Base-by-base conservation (phyloP, 2,329 filamentous ascomycete genomes). In the Aspergillus sp. region DNA sequence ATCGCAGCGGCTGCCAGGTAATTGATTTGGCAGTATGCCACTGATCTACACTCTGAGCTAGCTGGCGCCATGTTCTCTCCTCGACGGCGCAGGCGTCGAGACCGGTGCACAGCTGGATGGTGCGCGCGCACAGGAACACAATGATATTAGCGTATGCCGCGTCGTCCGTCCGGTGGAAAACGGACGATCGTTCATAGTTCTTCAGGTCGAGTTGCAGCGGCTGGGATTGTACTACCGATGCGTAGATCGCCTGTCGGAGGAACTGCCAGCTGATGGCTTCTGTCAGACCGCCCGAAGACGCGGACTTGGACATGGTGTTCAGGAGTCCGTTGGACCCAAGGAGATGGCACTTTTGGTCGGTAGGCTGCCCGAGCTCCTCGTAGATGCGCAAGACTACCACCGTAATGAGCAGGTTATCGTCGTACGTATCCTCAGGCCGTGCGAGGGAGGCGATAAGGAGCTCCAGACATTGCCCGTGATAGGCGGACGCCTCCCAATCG, bases 351-450 rank as follows among this genome's bases (percentile, higher is more conserved):
- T 55, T 49, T 14, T 58, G 48, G 16, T 63, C 60, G 3, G 47
- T 46, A 2, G 28, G 42, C 12, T 42, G 41, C 22, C 55, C 52
- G 33, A 59, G 37, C 44, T 71, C 68, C 43, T 71, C 68, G 33
- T 70, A 68, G 4, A 69, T 53, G 0, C 68, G 60, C 13, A 70
- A 47, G 4, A 71, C 58, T 6, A 71, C 68, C 0, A 72, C 66
- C 0, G 67, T 64, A 1, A 66, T 58, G 1, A 71, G 49, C 2
- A 69, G 57, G 11, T 62, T 64, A 19, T 67, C 67, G 29, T 67
- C 64, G 43, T 63, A 67, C 1, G 58, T 57, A 1, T 60, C 52
- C 10, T 58, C 53, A 0, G 65, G 61, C 22, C 58, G 56, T 5
- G 63, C 57, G 10, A 71, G 52, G 2, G 63, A 61, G 8, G 61